Conservation (phyloP, 305 asterid species). For the Ilex paraguariensis region DNA sequence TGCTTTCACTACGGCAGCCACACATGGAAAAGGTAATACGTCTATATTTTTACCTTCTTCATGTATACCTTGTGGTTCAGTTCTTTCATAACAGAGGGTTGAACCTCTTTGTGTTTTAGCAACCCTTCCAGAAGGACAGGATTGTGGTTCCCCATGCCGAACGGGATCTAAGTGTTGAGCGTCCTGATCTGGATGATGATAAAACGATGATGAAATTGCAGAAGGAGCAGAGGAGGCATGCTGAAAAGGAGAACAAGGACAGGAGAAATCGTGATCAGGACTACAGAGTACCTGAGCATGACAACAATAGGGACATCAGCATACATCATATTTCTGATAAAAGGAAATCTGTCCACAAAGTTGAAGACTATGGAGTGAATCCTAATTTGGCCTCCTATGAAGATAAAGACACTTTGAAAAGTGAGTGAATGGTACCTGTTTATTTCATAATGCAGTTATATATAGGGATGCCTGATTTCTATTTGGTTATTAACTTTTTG, state of each 20-base stretch:
- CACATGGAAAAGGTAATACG: slow-evolving; percentile 20
- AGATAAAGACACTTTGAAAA: slow-evolving; percentile 77
- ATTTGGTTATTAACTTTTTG: not conserved
- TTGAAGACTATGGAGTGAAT: slow-evolving; percentile 68
- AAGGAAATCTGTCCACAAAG: slow-evolving; percentile 61
- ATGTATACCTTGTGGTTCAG: not conserved
- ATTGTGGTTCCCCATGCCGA: slow-evolving; percentile 57
- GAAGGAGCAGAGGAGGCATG: slow-evolving; percentile 80
- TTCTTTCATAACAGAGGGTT: not conserved
- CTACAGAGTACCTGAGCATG: slow-evolving; percentile 59
- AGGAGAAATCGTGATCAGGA: slow-evolving; percentile 73
- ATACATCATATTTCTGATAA: slow-evolving; percentile 68
- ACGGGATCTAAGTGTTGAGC: slow-evolving; percentile 76
- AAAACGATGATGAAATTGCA: slow-evolving; percentile 62
- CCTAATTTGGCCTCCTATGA: slow-evolving; percentile 51
- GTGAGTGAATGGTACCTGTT: slow-evolving; percentile 47
- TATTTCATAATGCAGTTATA: not conserved
- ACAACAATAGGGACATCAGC: slow-evolving; percentile 64
- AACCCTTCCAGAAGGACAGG: slow-evolving; percentile 66
- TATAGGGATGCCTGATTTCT: no score
- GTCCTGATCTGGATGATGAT: slow-evolving; percentile 74
- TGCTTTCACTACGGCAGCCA: slow-evolving; percentile 10
- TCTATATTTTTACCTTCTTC: slow-evolving; percentile 1
- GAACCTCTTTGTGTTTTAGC: slow-evolving; percentile 27
- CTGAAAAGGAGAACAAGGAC: slow-evolving; percentile 73